A percentile compares a stretch with the other conserved stretches of the same genome.
phyloP scores from a whole-genome alignment of 345 rosid species.

The Aquilaria malaccensis region DNA sequence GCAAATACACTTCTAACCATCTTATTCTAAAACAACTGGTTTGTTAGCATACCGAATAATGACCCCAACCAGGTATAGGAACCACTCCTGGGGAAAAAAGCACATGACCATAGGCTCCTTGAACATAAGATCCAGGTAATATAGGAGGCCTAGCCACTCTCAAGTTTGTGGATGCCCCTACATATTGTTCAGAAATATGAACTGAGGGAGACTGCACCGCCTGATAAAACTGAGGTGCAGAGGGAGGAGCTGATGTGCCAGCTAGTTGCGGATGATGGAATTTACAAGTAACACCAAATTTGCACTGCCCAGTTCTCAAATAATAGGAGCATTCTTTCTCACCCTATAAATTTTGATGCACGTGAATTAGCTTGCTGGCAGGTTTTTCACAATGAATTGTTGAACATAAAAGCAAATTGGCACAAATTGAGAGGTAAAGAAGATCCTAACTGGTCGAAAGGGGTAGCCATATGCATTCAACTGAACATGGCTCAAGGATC shows the following conservation, averaged over 20 bases:
- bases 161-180: slow-evolving; percentile 43
- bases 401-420: background rate
- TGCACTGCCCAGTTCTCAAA: slow-evolving; percentile 92
- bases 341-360: slow-evolving; percentile 45
- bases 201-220: slow-evolving; percentile 68
- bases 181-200: slow-evolving; percentile 64
- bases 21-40: slow-evolving; percentile 6
- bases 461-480: slow-evolving; percentile 75
- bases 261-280: slow-evolving; percentile 91
- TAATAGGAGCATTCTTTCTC: slow-evolving; percentile 92
- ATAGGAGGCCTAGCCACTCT: slow-evolving; percentile 69
- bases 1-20: slow-evolving; percentile 3
- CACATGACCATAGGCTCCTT: slow-evolving; percentile 74
- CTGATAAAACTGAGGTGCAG: slow-evolving; percentile 72
- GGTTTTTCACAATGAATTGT: background rate
- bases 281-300: slow-evolving; percentile 86
- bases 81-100: slow-evolving; percentile 67
- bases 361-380: slow-evolving; percentile 8
- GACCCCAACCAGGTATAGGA: slow-evolving; percentile 75
- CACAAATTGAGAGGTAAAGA: background rate
- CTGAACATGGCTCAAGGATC: slow-evolving; percentile 53
- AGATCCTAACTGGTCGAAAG: slow-evolving; percentile 51
- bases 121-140: slow-evolving; percentile 66
- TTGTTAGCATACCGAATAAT: slow-evolving; percentile 56
- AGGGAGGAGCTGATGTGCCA: slow-evolving; percentile 42